Evolutionary conservation across 164 flowering plant genomes (phyloP).

Genomic region (Umbellularia californica): DNA sequence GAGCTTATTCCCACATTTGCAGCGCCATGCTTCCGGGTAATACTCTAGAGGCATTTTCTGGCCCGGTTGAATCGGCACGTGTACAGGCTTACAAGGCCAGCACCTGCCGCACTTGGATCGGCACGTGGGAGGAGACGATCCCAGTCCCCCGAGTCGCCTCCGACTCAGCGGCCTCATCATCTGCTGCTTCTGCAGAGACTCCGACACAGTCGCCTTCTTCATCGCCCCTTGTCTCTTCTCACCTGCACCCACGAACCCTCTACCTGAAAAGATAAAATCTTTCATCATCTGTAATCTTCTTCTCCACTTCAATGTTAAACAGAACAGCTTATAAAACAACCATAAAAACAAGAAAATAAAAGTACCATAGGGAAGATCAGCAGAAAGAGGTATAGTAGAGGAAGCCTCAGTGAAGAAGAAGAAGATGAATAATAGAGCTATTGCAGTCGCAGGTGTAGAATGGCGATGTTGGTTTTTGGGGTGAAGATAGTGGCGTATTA

Average conservation of each 20-base stretch:
- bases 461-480: not conserved
- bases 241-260: not conserved
- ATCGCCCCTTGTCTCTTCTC: not conserved
- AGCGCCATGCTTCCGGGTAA: slow-evolving; percentile 97
- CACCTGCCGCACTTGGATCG: slow-evolving; percentile 78
- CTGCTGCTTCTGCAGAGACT: not conserved
- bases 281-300: too few relatives aligned
- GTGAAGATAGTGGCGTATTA: not conserved
- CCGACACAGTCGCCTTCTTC: not conserved
- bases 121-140: slow-evolving; percentile 82
- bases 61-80: slow-evolving; percentile 78
- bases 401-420: not conserved
- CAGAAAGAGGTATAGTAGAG: not conserved
- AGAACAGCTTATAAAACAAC: not conserved
- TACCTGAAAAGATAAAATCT: not conserved
- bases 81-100: slow-evolving; percentile 70
- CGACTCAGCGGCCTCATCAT: slow-evolving; percentile 17
- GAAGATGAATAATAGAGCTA: not conserved
- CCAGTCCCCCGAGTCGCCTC: slow-evolving; percentile 51
- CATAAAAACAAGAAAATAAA: not conserved
- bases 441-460: not conserved
- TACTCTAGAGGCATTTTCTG: slow-evolving; percentile 65
- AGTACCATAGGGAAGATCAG: not conserved
- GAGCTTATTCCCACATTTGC: slow-evolving; percentile 79
- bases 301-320: too few relatives aligned